Percentiles rank a stretch among this genome's conserved stretches.
Conservation (phyloP, 441 rosid genomes). For the Aquilaria agallochum region DNA sequence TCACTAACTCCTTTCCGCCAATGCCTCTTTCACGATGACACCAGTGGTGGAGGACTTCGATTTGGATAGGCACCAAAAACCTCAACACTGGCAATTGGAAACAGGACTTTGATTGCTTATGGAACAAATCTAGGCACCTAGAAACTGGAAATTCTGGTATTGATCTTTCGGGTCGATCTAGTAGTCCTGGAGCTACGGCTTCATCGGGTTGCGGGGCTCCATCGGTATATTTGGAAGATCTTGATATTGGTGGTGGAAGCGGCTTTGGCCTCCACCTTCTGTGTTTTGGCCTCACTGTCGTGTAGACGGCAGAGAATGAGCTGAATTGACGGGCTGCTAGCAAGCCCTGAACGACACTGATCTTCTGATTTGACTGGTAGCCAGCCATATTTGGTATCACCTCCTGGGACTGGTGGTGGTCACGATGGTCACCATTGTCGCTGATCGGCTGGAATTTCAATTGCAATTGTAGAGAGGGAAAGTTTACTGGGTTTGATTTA, state of each 20-base stretch:
- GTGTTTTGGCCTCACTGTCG: conserved; percentile 51
- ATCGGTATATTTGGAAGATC: conserved; percentile 89
- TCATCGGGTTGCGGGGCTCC: conserved; percentile 79
- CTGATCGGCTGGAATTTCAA: too few relatives aligned
- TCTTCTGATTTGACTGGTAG: conserved; percentile 42
- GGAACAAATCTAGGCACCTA: too few relatives aligned
- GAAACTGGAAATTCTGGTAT: too few relatives aligned
- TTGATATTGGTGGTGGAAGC: conserved; percentile 32
- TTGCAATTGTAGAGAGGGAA: too few relatives aligned
- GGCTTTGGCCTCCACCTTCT: conserved; percentile 39
- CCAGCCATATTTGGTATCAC: conserved; percentile 38
- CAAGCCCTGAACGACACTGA: conserved; percentile 32
- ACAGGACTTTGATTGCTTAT: too few relatives aligned
- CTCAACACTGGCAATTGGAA: too few relatives aligned
- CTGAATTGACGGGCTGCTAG: conserved; percentile 19
- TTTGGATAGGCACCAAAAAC: too few relatives aligned
- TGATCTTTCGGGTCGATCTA: conserved; percentile 63
- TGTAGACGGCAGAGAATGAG: conserved; percentile 35
- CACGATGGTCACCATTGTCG: too few relatives aligned
- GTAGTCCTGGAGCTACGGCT: conserved; percentile 68
- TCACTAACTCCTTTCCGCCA: too few relatives aligned
- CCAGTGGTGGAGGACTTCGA: too few relatives aligned
- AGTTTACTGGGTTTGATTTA: too few relatives aligned
- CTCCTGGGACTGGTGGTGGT: conserved; percentile 11
- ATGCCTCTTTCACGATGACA: too few relatives aligned